Percentiles rank a stretch among this genome's conserved stretches.
These are phyloP conservation scores for Fomitiporia mediterranea DNA, from an alignment of 1,284 basidiomycete genomes.

Conservation along the genomic window DNA sequence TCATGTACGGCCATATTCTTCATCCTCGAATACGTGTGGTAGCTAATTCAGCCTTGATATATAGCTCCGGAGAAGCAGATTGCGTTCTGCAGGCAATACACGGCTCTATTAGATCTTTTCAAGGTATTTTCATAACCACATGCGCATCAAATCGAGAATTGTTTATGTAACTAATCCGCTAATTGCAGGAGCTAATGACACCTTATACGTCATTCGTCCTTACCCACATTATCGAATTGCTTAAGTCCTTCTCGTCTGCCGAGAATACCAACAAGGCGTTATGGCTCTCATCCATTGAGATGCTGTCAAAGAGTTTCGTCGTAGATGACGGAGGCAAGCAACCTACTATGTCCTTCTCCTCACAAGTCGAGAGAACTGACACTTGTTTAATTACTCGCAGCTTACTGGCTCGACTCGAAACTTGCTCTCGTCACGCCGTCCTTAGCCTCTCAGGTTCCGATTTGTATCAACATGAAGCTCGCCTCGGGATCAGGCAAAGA, in stretches of 20 bases:
- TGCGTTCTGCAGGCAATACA: constrained; percentile 72
- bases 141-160: neutral
- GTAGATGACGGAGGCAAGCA: constrained; percentile 77
- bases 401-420: constrained; percentile 86
- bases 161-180: constrained; percentile 13
- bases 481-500: constrained; percentile 33
- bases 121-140: constrained; percentile 50
- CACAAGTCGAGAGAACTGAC: neutral
- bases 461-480: constrained; percentile 38
- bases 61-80: constrained; percentile 45
- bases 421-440: constrained; percentile 56
- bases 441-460: constrained; percentile 61
- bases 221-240: constrained; percentile 61
- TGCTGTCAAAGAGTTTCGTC: constrained; percentile 66
- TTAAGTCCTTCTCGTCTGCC: constrained; percentile 46
- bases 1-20: constrained; percentile 39
- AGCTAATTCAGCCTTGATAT: constrained; percentile 3
- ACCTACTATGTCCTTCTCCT: neutral
- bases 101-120: constrained; percentile 76
- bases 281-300: constrained; percentile 65
- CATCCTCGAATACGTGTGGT: neutral
- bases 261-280: constrained; percentile 36
- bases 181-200: constrained; percentile 72
- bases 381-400: constrained; percentile 38
- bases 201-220: constrained; percentile 83